phyloP scores from a whole-genome alignment of 2,329 filamentous ascomycete species.

The Gnomoniopsis smithogilvyi region DNA sequence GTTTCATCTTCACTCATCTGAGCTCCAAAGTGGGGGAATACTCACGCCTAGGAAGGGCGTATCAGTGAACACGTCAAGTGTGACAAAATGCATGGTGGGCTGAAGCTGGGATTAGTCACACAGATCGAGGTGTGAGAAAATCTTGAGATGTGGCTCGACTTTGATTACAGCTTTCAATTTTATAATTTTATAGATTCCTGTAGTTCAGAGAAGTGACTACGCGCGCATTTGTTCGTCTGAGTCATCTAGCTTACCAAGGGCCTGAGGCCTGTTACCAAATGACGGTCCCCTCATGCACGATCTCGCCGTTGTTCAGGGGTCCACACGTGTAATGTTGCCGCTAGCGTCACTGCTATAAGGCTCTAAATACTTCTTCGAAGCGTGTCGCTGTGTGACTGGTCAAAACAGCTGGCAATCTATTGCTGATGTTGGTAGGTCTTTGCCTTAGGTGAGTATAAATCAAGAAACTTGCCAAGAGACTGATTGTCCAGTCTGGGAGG shows the following conservation, averaged over 20 bases:
- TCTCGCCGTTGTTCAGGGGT: not conserved
- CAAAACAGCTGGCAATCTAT: not conserved
- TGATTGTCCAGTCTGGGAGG: too few relatives aligned
- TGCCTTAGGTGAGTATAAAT: too few relatives aligned
- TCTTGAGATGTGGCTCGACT: not conserved
- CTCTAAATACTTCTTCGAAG: not conserved
- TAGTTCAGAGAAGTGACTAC: not conserved
- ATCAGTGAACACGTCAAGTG: conserved; percentile 57
- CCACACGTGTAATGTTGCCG: conserved; percentile 2
- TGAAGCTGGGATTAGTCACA: not conserved
- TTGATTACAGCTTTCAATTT: not conserved
- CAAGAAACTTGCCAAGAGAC: too few relatives aligned
- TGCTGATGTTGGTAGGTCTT: too few relatives aligned
- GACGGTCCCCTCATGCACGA: not conserved
- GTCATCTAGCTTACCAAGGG: conserved; percentile 16
- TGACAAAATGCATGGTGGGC: conserved; percentile 41
- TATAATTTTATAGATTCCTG: not conserved
- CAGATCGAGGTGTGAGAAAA: not conserved
- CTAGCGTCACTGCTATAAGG: conserved; percentile 5
- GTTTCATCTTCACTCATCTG: too few relatives aligned
- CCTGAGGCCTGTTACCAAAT: not conserved
- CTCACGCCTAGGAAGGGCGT: conserved; percentile 42
- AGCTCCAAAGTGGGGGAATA: too few relatives aligned
- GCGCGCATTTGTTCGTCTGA: not conserved
- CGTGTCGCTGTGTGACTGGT: conserved; percentile 10